phyloP scores from a whole-genome alignment of 148 eudicot species.

The Vaccinium corymbosum region DNA sequence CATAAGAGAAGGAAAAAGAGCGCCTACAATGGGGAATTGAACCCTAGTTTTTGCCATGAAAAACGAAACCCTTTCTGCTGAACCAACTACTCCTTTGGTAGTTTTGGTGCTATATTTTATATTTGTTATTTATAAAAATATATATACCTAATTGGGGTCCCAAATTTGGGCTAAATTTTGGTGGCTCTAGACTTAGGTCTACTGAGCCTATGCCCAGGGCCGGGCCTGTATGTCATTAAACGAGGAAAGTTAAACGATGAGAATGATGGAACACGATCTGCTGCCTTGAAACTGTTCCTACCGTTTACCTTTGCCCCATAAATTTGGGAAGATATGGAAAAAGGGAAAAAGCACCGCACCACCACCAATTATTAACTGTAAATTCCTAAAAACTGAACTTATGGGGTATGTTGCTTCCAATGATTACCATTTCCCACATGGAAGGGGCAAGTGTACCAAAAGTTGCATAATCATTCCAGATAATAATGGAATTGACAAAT shows the following conservation, averaged over 20 bases:
- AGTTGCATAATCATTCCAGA: constrained; percentile 21
- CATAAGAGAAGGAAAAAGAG: too few species aligned
- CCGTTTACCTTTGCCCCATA: constrained; percentile 16
- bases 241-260: background rate
- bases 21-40: too few species aligned
- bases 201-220: too few species aligned
- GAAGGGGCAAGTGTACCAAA: constrained; percentile 13
- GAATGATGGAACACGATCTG: background rate
- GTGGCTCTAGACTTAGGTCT: too few species aligned
- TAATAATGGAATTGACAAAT: constrained; percentile 17
- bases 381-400: constrained; percentile 31
- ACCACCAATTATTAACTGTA: constrained; percentile 41
- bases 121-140: too few species aligned
- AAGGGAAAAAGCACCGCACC: constrained; percentile 12
- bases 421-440: constrained; percentile 1
- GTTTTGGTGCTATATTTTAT: too few species aligned
- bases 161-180: too few species aligned
- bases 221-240: too few species aligned
- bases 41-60: too few species aligned
- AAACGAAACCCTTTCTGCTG: too few species aligned
- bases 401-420: background rate
- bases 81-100: too few species aligned
- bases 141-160: too few species aligned
- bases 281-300: background rate
- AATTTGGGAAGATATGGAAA: background rate